phyloP scores from a whole-genome alignment of 1,284 basidiomycete genomes.

The Sporisorium iseilematis-ciliati region DNA sequence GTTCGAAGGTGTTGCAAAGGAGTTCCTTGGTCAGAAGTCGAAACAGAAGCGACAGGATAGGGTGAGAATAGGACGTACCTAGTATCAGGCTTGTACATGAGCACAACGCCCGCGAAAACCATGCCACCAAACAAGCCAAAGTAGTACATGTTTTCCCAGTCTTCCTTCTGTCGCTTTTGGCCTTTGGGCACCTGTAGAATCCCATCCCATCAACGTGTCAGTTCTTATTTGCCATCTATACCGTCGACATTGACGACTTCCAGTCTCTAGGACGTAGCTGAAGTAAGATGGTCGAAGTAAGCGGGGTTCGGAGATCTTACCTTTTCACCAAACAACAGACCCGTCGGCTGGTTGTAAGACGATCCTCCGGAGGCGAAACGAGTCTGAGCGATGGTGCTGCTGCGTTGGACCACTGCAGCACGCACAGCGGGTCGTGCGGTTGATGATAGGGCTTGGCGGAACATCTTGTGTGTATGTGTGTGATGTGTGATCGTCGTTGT shows the following conservation, averaged over 20 bases:
- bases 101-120: slow-evolving; percentile 79
- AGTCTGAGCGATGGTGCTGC: slow-evolving; percentile 31
- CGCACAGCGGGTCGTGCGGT: slow-evolving; percentile 34
- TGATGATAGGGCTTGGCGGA: slow-evolving; percentile 40
- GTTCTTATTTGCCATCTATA: no score
- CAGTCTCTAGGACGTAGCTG: no score
- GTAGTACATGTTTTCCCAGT: slow-evolving; percentile 76
- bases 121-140: slow-evolving; percentile 84
- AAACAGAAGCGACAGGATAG: neutral
- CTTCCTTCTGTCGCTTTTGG: slow-evolving; percentile 84
- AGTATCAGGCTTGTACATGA: slow-evolving; percentile 95
- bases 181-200: slow-evolving; percentile 74
- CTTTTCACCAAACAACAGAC: slow-evolving; percentile 67
- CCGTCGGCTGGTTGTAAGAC: slow-evolving; percentile 67
- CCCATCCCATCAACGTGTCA: no score
- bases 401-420: slow-evolving; percentile 25
- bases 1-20: neutral
- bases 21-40: neutral
- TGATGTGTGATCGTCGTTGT: neutral
- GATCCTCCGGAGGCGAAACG: slow-evolving; percentile 52
- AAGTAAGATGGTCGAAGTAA: no score
- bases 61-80: slow-evolving; percentile 76
- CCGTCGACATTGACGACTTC: no score
- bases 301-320: slow-evolving; percentile 32
- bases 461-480: slow-evolving; percentile 26